Conservation (phyloP, 2,329 filamentous ascomycete genomes). For the Monilinia laxa region DNA sequence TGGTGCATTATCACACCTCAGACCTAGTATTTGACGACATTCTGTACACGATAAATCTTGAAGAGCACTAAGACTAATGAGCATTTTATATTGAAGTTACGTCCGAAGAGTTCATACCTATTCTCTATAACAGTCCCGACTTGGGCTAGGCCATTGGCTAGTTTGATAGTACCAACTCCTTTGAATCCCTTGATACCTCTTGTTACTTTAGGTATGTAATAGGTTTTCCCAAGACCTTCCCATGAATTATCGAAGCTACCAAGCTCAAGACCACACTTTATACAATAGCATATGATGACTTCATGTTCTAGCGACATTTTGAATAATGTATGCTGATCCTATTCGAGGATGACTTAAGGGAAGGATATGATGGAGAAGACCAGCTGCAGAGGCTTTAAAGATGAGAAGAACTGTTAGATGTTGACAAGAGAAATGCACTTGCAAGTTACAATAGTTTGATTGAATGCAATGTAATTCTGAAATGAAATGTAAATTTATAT, state of each 20-base stretch:
- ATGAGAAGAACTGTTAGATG: neutral
- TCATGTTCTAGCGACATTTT: slow-evolving; percentile 16
- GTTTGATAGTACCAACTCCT: slow-evolving; percentile 32
- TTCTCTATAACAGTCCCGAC: slow-evolving; percentile 36
- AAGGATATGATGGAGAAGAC: neutral
- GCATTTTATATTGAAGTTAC: neutral
- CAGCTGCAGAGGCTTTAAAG: neutral
- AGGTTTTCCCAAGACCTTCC: slow-evolving; percentile 39
- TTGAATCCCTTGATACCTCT: slow-evolving; percentile 32
- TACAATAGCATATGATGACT: slow-evolving; percentile 29
- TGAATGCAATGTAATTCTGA: neutral
- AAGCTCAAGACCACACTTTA: slow-evolving; percentile 35
- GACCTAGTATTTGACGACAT: slow-evolving; percentile 35
- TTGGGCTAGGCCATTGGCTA: slow-evolving; percentile 25
- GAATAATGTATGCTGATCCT: neutral
- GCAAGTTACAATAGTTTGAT: neutral
- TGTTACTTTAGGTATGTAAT: slow-evolving; percentile 36
- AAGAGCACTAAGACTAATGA: slow-evolving; percentile 31
- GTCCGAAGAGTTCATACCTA: slow-evolving; percentile 28
- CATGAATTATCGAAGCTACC: slow-evolving; percentile 38
- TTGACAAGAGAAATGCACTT: neutral
- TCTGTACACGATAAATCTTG: slow-evolving; percentile 37
- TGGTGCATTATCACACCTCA: slow-evolving; percentile 38
- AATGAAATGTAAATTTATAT: slow-evolving; percentile 4
- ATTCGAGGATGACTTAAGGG: neutral